phyloP scores from a whole-genome alignment of 164 flowering plant species.

The Kalanchoe fedtschenkoi region DNA sequence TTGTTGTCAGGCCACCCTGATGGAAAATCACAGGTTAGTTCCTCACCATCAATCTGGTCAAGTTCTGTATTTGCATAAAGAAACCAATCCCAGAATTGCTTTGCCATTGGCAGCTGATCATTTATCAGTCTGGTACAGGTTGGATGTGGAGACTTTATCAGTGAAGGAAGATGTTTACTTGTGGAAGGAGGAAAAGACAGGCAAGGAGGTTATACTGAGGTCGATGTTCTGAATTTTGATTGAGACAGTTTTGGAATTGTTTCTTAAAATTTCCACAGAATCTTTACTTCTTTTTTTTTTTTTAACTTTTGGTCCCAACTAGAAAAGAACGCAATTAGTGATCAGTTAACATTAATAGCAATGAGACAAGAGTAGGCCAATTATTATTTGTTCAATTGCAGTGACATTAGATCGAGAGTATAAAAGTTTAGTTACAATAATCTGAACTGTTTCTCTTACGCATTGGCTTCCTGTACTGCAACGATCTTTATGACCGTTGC shows the following conservation, averaged over 20 bases:
- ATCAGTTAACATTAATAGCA: background rate
- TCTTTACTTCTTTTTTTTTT: background rate
- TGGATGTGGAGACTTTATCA: background rate
- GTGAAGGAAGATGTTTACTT: background rate
- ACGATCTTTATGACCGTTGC: too few relatives aligned
- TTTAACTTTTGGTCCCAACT: background rate
- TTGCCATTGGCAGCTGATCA: background rate
- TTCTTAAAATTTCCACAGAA: background rate
- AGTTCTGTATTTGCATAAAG: background rate
- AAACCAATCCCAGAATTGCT: background rate
- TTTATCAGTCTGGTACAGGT: background rate
- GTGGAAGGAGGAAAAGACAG: background rate
- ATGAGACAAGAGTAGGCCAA: too few relatives aligned
- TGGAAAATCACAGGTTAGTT: background rate
- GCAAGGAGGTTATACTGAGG: background rate
- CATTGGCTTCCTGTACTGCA: too few relatives aligned
- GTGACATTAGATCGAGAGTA: too few relatives aligned
- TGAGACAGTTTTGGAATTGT: background rate
- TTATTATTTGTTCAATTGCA: too few relatives aligned
- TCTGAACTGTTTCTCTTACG: too few relatives aligned
- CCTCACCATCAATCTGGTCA: background rate
- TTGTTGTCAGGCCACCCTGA: background rate
- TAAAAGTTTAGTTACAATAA: too few relatives aligned
- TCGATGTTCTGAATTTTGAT: background rate
- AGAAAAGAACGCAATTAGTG: background rate